Conservation (phyloP, 2,329 filamentous ascomycete species). For the Cladosporium sp. region DNA sequence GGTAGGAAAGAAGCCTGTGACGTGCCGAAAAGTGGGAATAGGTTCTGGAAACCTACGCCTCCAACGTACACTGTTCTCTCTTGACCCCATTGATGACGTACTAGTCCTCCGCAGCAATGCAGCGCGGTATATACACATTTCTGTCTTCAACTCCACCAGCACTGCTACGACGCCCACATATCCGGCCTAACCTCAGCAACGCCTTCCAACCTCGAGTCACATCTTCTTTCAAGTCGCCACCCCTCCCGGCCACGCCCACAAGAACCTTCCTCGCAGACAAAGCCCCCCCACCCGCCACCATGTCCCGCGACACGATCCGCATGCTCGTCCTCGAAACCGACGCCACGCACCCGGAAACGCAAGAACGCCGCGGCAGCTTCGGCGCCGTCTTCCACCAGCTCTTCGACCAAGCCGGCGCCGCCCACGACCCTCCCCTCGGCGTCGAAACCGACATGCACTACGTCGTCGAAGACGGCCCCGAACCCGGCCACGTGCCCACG, state of each 20-base stretch:
- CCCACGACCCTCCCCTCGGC: slow-evolving; percentile 48
- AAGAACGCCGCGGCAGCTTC: slow-evolving; percentile 46
- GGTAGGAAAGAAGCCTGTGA: neutral
- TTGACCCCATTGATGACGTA: slow-evolving; percentile 1
- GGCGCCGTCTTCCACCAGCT: slow-evolving; percentile 49
- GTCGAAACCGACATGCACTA: slow-evolving; percentile 52
- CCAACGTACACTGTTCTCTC: neutral
- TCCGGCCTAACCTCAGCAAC: neutral
- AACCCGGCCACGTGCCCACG: slow-evolving; percentile 42
- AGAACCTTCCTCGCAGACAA: neutral
- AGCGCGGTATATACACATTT: neutral
- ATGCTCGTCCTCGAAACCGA: slow-evolving; percentile 56
- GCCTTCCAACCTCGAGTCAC: neutral
- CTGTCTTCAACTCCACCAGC: neutral
- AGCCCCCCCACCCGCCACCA: neutral
- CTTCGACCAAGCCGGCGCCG: slow-evolving; percentile 46
- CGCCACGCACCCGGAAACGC: slow-evolving; percentile 47
- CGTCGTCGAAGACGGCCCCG: slow-evolving; percentile 41
- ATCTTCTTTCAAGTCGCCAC: neutral
- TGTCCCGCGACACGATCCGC: slow-evolving; percentile 29
- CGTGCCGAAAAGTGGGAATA: neutral
- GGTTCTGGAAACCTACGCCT: neutral
- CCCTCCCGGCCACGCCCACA: neutral
- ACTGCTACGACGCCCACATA: neutral
- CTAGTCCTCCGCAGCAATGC: neutral